Conservation (phyloP, 352 stramenopile genomes). For the Globisporangium perplexum region DNA sequence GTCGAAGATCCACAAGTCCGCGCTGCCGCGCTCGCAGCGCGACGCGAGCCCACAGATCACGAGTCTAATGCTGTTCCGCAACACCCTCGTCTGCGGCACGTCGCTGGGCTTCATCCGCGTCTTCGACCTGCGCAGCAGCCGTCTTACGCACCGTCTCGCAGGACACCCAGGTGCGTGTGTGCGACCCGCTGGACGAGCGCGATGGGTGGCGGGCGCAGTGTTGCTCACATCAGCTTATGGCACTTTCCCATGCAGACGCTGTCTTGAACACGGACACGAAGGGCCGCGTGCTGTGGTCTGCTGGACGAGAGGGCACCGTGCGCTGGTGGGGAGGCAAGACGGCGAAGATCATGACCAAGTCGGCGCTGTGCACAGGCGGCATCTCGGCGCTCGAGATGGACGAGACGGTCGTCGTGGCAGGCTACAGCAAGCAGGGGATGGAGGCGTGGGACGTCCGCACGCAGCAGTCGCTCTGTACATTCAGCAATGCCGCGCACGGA, state of each 20-base stretch:
- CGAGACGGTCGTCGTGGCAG: slow-evolving; percentile 82
- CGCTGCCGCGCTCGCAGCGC: slow-evolving; percentile 57
- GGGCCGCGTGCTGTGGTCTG: slow-evolving; percentile 80
- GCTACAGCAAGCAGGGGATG: slow-evolving; percentile 79
- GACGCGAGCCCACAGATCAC: slow-evolving; percentile 72
- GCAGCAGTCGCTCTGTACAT: slow-evolving; percentile 80
- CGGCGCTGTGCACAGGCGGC: slow-evolving; percentile 60
- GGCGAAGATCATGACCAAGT: slow-evolving; percentile 83
- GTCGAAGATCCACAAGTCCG: slow-evolving; percentile 80
- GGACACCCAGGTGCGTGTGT: slow-evolving; percentile 59
- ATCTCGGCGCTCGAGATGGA: slow-evolving; percentile 87
- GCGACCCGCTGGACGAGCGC: neutral
- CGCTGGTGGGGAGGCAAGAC: slow-evolving; percentile 88
- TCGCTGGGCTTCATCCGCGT: slow-evolving; percentile 84
- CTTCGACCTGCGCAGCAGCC: slow-evolving; percentile 76
- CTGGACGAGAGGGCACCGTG: slow-evolving; percentile 73
- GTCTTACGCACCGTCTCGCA: slow-evolving; percentile 75
- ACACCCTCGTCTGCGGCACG: slow-evolving; percentile 84
- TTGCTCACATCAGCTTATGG: neutral
- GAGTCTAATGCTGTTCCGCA: slow-evolving; percentile 85
- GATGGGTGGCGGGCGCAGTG: too few species aligned
- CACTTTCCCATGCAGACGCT: slow-evolving; percentile 37
- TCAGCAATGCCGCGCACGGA: slow-evolving; percentile 67
- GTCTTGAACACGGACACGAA: slow-evolving; percentile 83
- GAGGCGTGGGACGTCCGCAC: slow-evolving; percentile 86